A percentile compares a stretch with the other conserved stretches of the same genome.
These are phyloP conservation scores for Coemansia sp. DNA, from an alignment of 192 early-diverging fungal species.

Conservation along the genomic window DNA sequence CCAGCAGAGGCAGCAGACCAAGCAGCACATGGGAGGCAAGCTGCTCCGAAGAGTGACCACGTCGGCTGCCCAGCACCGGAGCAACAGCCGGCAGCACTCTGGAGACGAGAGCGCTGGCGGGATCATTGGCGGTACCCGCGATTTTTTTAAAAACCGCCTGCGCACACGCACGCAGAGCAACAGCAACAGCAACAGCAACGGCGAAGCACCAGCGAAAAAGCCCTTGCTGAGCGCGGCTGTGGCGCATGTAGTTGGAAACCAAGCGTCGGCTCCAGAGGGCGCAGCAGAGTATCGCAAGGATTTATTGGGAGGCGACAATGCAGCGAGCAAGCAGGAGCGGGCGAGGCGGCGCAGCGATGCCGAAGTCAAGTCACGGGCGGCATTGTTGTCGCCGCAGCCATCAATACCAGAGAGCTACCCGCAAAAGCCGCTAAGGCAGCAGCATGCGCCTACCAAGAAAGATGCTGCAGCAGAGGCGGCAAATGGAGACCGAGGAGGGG, in stretches of 20 bases:
- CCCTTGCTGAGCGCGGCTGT: not conserved
- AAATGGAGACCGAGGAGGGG: too few relatives aligned
- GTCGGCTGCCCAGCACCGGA: conserved; percentile 11
- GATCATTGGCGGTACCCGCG: conserved; percentile 39
- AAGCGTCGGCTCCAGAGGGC: not conserved
- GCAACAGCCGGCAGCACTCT: not conserved
- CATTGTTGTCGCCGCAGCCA: conserved; percentile 8
- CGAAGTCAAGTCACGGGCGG: conserved; percentile 35
- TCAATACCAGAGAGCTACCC: conserved; percentile 19
- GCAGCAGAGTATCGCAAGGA: not conserved
- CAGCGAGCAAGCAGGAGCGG: not conserved
- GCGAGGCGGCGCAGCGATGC: conserved; percentile 37
- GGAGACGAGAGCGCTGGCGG: conserved; percentile 14
- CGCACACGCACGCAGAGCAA: conserved; percentile 40
- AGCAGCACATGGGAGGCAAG: not conserved
- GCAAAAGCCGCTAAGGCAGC: not conserved
- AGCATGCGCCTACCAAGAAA: not conserved
- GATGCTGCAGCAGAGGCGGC: not conserved
- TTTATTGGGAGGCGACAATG: not conserved
- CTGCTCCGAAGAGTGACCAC: conserved; percentile 36
- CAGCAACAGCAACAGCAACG: not conserved
- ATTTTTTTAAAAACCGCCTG: conserved; percentile 39
- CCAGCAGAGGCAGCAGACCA: not conserved
- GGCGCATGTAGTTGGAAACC: not conserved
- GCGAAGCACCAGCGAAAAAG: too few relatives aligned